Evolutionary conservation across 352 stramenopile species (phyloP), one percentile per base, ranked within the genome.

Genomic region (Albugo laibachii): DNA sequence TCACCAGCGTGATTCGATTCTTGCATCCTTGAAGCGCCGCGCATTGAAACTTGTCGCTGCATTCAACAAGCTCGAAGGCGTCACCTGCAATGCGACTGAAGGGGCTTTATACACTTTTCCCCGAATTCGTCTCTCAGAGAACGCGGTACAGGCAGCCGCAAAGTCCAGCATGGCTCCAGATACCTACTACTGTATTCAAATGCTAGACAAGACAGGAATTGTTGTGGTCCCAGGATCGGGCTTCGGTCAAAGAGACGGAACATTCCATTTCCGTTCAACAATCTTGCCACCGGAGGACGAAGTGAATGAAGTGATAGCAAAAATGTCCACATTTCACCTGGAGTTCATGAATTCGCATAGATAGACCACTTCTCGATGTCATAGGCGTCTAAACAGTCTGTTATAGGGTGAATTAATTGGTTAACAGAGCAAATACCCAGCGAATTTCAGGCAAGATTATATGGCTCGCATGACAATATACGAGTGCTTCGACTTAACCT

Each of bases 61-160:
- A 4, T 89, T 98, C 35, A 97, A 98, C 63, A 55, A 85, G 37
- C 80, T 99, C 41, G 83, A 96, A 27, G 95, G 95, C 34, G 89
- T 99, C 45, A 94, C 79, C 14, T 99, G 94, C 65, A 93, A 97
- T 52, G 81, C 92, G 51, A 89, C 92, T 2, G 87, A 98, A 58
- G 95, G 95, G 42, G 87, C 95, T 5, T 95, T 99, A 87, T 99
- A 99, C 72, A 97, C 93, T 47, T 99, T 99, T 71, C 94, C 95
- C 12, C 72, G 71, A 41, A 80, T 98, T 47, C 75, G 81, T 39
- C 69, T 99, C 41, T 85, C 95, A 13, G 11, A 61, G 31, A 88
- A 85, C 57, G 82, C 78, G 1, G 72, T 97, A 35, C 77, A 79
- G 24, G 80, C 66, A 13, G 91, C 91, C 1, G 60, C 80, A 47